phyloP scores from a whole-genome alignment of 148 eudicot genomes.

The Diospyros lotus region DNA sequence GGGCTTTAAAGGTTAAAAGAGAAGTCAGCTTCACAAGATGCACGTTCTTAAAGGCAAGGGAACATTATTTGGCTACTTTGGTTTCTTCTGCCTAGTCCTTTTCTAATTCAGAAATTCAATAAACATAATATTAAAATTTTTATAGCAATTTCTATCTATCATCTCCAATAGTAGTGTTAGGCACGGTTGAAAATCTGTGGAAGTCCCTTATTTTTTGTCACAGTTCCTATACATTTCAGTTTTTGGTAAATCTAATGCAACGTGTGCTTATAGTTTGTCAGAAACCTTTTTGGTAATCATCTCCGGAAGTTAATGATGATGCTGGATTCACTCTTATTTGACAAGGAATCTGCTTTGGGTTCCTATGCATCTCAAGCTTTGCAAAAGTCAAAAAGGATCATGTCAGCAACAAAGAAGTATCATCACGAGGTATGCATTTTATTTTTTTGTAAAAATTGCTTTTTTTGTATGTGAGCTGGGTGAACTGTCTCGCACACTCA shows the following conservation, averaged over 20 bases:
- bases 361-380: conserved; percentile 38
- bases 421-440: conserved; percentile 64
- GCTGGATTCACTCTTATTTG: conserved; percentile 21
- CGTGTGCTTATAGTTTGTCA: conserved; percentile 37
- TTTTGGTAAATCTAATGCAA: conserved; percentile 5
- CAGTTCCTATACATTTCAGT: conserved; percentile 3
- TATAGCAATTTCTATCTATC: neutral
- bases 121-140: neutral
- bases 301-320: conserved; percentile 17
- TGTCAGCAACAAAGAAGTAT: conserved; percentile 44
- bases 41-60: conserved; percentile 54
- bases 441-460: neutral
- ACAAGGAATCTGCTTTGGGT: conserved; percentile 22
- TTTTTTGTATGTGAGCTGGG: too few species aligned
- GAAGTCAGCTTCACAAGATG: conserved; percentile 43
- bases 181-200: neutral
- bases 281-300: conserved; percentile 22
- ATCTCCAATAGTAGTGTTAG: neutral
- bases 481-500: too few species aligned
- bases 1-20: conserved; percentile 37
- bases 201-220: neutral
- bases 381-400: conserved; percentile 28
- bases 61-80: neutral
- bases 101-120: neutral
- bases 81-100: neutral